Evolutionary conservation across 2,329 filamentous ascomycete genomes (phyloP), one percentile per base, ranked within the genome.

Genomic region (Akanthomyces lecanii): DNA sequence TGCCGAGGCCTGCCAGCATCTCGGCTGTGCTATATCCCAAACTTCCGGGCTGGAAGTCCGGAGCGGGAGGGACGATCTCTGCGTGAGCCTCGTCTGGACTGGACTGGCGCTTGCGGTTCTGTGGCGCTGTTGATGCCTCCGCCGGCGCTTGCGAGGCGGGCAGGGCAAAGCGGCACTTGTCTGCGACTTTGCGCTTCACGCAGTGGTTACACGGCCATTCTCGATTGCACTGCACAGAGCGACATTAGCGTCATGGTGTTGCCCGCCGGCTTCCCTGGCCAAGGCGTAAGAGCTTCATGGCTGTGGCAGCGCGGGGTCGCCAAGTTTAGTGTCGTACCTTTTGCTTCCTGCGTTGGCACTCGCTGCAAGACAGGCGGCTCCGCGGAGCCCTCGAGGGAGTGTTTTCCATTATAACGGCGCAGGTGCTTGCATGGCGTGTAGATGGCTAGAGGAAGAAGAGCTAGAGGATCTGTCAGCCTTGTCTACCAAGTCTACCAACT

Each of bases 331-430:
- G 10, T 28, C 70, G 6, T 63, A 76, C 75, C 70, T 74, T 77
- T 70, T 77, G 75, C 68, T 77, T 77, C 55, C 75, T 71, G n/a
- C 75, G 72, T 45, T 71, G 68, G 62, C 75, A 81, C 68, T 81
- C 79, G 5, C 77, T 77, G 65, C 79, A 81, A 55, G 79, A 77
- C 12, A 71, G 67, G 47, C 72, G 71, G 64, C 51, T 61, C 28
- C 59, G 59, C 16, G 59, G 42, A 8, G 59, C 30, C 40, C 16
- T 47, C 14, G 59, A 55, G 28, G 59, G 40, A 40, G 28, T 61
- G 42, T 40, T 40, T 21, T 61, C 59, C 59, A 61, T 61, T 40
- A 40, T 55, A 16, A 28, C 30, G 30, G 23, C 7, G 14, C 18
- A 21, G 10, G 16, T 33, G 11, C 16, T n/a, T 28, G 42, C 51